Evolutionary conservation across 768 basidiomycete genomes (phyloP), one percentile per base, ranked within the genome.

Genomic region (Russula sp.): DNA sequence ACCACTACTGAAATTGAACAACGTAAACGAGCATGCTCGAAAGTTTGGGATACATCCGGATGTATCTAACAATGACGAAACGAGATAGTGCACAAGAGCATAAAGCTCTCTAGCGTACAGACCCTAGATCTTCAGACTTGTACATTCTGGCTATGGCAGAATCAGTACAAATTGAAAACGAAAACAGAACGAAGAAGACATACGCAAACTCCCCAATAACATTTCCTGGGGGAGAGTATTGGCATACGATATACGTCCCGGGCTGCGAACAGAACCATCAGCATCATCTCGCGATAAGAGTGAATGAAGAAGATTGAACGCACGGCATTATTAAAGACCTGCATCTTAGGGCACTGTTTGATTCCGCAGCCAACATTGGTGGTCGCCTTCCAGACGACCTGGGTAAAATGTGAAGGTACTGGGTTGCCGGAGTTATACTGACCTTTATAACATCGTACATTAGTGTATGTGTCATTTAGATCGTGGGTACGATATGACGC

Each of bases 301-400:
- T 34, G 8, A 11, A 25, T 11, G 35, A 22, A 29, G 29, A 29
- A 29, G 3, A 20, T 48, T 49, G 16, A 52, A 76, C 82, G 55
- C 68, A 85, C 84, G 56, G n/a, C n/a, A n/a, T n/a, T n/a, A n/a
- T n/a, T n/a, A n/a, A n/a, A n/a, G n/a, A n/a, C n/a, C n/a, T n/a
- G n/a, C n/a, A n/a, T n/a, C n/a, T n/a, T n/a, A n/a, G n/a, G n/a
- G 70, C 86, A 88, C 9, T 70, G 69, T 60, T 78, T 73, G 34
- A 80, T 74, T 43, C 84, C 86, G 67, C 86, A 89, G 25, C 86
- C 87, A 22, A 88, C 75, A 62, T 86, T 73, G 1, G 78, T 81
- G 25, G 82, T 79, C 7, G 71, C 75, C 71, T 89, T 88, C 87
- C 88, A 90, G 8, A 90, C 86, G 6, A 87, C 80, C 70, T 88